These are phyloP conservation scores for Phoma sp. DNA, from an alignment of 2,329 filamentous ascomycete species.

Conservation along the genomic window DNA sequence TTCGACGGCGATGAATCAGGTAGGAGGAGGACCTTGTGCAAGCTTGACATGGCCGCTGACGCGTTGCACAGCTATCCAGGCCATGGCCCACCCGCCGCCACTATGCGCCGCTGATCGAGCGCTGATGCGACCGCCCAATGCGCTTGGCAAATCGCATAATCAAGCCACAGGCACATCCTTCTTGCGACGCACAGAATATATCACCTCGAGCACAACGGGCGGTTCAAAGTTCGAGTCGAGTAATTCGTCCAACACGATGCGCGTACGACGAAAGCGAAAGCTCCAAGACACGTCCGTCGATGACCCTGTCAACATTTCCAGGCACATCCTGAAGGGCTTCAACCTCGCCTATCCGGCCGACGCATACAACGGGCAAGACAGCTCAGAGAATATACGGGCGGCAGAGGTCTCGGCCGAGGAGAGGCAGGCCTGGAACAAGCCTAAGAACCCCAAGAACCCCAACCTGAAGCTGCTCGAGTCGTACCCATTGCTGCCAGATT, in stretches of 20 bases:
- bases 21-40: constrained; percentile 50
- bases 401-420: constrained; percentile 62
- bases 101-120: constrained; percentile 84
- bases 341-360: constrained; percentile 68
- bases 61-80: constrained; percentile 73
- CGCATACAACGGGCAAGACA: constrained; percentile 72
- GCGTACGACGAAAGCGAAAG: constrained; percentile 47
- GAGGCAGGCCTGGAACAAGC: constrained; percentile 64
- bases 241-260: constrained; percentile 55
- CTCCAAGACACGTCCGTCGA: constrained; percentile 54
- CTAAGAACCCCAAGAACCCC: constrained; percentile 65
- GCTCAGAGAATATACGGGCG: constrained; percentile 58
- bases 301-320: constrained; percentile 66
- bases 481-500: constrained; percentile 67
- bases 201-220: constrained; percentile 62
- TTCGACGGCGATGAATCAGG: constrained; percentile 95
- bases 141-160: constrained; percentile 82
- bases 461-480: constrained; percentile 64
- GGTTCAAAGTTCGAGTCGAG: constrained; percentile 58
- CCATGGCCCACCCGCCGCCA: constrained; percentile 71
- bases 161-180: constrained; percentile 85
- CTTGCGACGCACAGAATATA: constrained; percentile 94
- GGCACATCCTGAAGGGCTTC: constrained; percentile 68
- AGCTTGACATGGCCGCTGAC: constrained; percentile 27
- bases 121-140: constrained; percentile 81